Percentiles rank a stretch among this genome's conserved stretches.
These are phyloP conservation scores for Tilletia caries DNA, from an alignment of 1,284 basidiomycete species.

Conservation along the genomic window DNA sequence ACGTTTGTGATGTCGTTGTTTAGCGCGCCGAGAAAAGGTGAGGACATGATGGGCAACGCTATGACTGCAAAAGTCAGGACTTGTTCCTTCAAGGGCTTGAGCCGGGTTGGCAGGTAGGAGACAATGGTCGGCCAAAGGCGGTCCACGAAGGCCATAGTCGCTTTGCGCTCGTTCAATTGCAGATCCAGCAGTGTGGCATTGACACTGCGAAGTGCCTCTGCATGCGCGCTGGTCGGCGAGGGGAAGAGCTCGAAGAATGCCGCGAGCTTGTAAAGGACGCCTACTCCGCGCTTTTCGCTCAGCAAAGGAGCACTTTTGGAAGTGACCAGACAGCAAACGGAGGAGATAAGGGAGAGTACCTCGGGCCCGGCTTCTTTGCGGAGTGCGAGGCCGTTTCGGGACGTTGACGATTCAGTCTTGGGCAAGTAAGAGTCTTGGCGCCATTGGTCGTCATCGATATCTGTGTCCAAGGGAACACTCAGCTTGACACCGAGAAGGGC, in stretches of 20 bases:
- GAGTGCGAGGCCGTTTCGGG: no score
- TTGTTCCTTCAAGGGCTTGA: constrained; percentile 34
- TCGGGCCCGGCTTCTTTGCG: not conserved
- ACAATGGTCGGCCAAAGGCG: constrained; percentile 18
- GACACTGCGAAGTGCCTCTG: constrained; percentile 31
- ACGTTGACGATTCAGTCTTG: not conserved
- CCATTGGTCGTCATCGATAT: not conserved
- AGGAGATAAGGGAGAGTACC: not conserved
- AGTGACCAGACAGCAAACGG: not conserved
- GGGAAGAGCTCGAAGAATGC: constrained; percentile 24
- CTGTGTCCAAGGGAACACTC: not conserved
- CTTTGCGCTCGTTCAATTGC: constrained; percentile 31
- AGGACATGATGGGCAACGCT: not conserved
- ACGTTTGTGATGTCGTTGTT: not conserved
- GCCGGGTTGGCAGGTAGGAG: constrained; percentile 29
- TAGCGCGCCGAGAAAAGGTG: not conserved
- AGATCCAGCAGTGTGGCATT: constrained; percentile 29
- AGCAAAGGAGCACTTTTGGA: constrained; percentile 27
- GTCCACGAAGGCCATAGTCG: constrained; percentile 22
- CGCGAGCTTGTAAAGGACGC: constrained; percentile 30
- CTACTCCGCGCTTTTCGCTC: constrained; percentile 19
- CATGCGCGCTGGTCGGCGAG: constrained; percentile 34
- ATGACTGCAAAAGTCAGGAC: not conserved
- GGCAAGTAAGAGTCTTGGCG: not conserved
- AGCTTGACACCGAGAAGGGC: constrained; percentile 30